Base-by-base conservation (phyloP, 495 filamentous ascomycete species). In the Podospora pseudocomata region DNA sequence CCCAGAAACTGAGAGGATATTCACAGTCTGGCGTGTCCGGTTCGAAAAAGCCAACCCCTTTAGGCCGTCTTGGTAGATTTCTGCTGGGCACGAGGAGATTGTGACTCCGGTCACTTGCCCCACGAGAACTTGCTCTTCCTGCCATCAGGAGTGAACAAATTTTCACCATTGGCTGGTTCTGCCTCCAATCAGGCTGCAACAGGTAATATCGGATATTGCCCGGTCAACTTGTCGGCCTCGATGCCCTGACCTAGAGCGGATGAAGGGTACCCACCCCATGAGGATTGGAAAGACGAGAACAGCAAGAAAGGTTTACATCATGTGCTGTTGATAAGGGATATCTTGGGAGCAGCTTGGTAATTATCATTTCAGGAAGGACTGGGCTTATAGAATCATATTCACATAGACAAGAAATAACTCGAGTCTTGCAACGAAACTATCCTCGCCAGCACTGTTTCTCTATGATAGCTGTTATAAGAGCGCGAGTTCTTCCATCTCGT, bases 1-100 rank as follows among this genome's bases (percentile, higher is more conserved):
- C 30, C 23, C 23, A 1, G 23, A 1, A 23, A 23, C 23, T 23
- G 23, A 23, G 23, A 23, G 23, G 23, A 23, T 23, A 23, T 79
- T 83, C 19, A 82, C 74, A 0, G 75, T 83, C 0, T 83, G 84
- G 68, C 88, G 84, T 69, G 81, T 90, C 18, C 85, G 92, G 5
- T 84, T 94, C 27, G 87, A 97, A 76, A 93, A 94, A 70, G 74
- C 92, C 2, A 75, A 91, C 20, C 75, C 88, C 0, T 54, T 69
- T 0, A 70, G 77, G 20, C 80, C 81, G 34, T 90, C 91, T 56
- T 96, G 93, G 93, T 94, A 90, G 89, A 77, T 49, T 9, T 55
- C 28, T 49, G 55, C 2, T 1, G 28, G 23, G 4, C 15, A 34
- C 7, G 20, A 4, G n/a, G 5, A 23, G 5, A 23, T 0, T 3